Evolutionary conservation across 768 basidiomycete genomes (phyloP), one percentile per base, ranked within the genome.

Genomic region (Gloeopeniophorella convolvens): DNA sequence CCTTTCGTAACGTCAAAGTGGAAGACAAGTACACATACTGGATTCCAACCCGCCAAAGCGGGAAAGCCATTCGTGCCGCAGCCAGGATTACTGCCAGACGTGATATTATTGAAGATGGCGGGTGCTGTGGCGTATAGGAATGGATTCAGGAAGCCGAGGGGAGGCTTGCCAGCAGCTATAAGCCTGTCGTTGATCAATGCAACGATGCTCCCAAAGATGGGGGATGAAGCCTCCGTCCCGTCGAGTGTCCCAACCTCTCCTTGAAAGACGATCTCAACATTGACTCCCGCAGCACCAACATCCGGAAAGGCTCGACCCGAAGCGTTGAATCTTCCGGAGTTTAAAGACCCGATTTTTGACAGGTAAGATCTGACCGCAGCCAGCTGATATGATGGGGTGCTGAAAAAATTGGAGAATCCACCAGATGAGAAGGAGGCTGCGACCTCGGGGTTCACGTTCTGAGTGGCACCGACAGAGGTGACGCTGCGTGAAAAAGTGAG

Each of bases 261-360:
- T 12, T 20, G 13, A 11, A 13, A 36, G 8, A 39, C 15, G 36
- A 48, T 64, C 52, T 55, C 58, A 34, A 66, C 62, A 53, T 66
- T 60, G 24, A 65, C 49, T 13, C 66, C 69, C 50, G 63, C 59
- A 3, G 76, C 73, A n/a, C 73, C 61, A 35, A 77, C 62, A 63
- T 77, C 75, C 24, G 77, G 76, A 64, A 68, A 77, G 2, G 59
- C 73, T 42, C 74, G 74, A 27, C 72, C 73, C 59, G 49, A 63
- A 24, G 42, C 41, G 55, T 60, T 64, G 56, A 64, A 71, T 33
- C 57, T 54, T 26, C 70, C 70, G 0, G 42, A 24, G 54, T 64
- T 59, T 7, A 60, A 60, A 48, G 36, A 47, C 33, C 61, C 64
- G 48, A 71, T 57, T 18, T 54, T 55, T n/a, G 59, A 49, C 15